Evolutionary conservation across 176 grass and related monocot species (phyloP), one percentile per base, ranked within the genome.

Genomic region (Eragrostis nindensis): DNA sequence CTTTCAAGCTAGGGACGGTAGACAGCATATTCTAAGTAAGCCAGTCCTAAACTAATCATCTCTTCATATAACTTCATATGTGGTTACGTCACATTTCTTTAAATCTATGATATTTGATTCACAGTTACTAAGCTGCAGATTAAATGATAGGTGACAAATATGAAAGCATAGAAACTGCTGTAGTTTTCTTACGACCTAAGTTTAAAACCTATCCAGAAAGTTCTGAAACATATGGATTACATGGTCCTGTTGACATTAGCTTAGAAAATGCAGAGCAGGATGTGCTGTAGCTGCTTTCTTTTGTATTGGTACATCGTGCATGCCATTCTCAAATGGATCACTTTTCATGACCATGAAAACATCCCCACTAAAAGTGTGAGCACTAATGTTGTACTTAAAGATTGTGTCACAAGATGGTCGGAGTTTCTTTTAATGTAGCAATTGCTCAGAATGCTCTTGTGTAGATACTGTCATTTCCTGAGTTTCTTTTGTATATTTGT

Each of bases 1-100:
- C 75, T 79, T 80, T 88, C 87, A 94, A 86, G 94, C 94, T 79
- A 94, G 89, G 86, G 87, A 88, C 45, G 91, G 91, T 68, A 88
- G 89, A 85, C 89, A 87, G 21, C 82, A 88, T 87, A 87, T 97
- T 90, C 71, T 97, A 74, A 81, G 94, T 97, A 90, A 92, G 89
- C 79, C 64, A 73, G 5, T 29, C 16, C 52, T 79, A 60, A 22
- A 26, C 16, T 78, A 56, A 48, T 15, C 22, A 38, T 78, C 50
- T 45, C 52, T 36, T 36, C 4, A 36, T 8, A 4, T 57, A 70
- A 76, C 46, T 53, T 65, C 66, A 40, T 43, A 76, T 74, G 40
- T 70, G 52, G 26, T 64, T 67, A 36, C 18, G 49, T 32, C 38
- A 90, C 46, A 53, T 73, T 66, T 48, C 12, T 75, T 32, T 22